phyloP scores from a whole-genome alignment of 345 rosid genomes.

The Salix caprea region DNA sequence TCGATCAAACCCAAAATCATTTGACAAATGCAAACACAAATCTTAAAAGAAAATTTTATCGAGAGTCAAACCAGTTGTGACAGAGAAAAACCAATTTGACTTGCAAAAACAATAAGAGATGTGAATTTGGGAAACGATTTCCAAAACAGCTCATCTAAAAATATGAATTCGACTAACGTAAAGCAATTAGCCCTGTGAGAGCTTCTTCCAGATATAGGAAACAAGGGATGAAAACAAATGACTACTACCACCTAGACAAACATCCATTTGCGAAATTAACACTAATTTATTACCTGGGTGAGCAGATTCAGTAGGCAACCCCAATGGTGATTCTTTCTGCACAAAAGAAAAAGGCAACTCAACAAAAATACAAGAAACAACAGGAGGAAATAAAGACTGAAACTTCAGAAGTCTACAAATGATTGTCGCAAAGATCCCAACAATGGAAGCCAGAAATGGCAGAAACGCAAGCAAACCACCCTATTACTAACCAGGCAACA shows the following conservation, averaged over 20 bases:
- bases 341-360: background rate
- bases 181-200: background rate
- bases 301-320: constrained; percentile 71
- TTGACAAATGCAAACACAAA: background rate
- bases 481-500: too few species aligned
- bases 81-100: background rate
- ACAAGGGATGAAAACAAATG: background rate
- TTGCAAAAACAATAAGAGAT: background rate
- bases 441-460: background rate
- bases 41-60: background rate
- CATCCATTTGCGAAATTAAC: background rate
- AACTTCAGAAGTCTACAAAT: background rate
- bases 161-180: background rate
- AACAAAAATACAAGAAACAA: background rate
- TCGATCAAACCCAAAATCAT: background rate
- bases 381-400: background rate
- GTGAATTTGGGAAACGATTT: background rate
- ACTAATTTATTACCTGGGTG: constrained; percentile 61
- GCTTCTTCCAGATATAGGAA: background rate
- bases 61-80: background rate
- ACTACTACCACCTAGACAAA: background rate
- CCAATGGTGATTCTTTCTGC: constrained; percentile 80
- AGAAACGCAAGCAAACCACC: background rate
- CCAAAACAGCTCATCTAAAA: background rate
- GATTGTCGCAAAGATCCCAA: background rate